Percentiles rank a stretch among this genome's conserved stretches.
phyloP scores from a whole-genome alignment of 164 flowering plant species.

The Vitis labrusca region DNA sequence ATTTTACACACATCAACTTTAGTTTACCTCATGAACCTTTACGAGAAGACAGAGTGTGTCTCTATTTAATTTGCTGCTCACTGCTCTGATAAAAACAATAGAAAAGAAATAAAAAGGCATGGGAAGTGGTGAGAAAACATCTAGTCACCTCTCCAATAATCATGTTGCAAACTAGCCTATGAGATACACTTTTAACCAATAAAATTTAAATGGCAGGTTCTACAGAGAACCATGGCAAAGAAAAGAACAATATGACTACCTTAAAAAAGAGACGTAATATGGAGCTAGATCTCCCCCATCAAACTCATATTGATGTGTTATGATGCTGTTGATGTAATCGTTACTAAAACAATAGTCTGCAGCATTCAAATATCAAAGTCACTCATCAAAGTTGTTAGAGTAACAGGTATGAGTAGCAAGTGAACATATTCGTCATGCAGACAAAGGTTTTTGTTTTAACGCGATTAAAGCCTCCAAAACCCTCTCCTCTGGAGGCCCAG shows the following conservation, averaged over 20 bases:
- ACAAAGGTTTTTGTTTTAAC: not conserved
- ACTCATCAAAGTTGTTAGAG: not conserved
- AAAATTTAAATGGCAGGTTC: no score
- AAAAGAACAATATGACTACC: constrained; percentile 26
- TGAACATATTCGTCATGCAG: not conserved
- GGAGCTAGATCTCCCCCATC: constrained; percentile 56
- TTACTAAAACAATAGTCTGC: constrained; percentile 79
- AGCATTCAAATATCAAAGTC: constrained; percentile 15
- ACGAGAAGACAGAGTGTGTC: constrained; percentile 69
- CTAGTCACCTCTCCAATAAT: not conserved
- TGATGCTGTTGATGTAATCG: constrained; percentile 57
- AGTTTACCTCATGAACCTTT: constrained; percentile 56
- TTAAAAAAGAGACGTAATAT: constrained; percentile 62
- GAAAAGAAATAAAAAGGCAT: constrained; percentile 1
- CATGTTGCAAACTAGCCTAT: not conserved
- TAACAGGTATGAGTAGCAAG: not conserved
- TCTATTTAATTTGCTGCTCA: constrained; percentile 54
- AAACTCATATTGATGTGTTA: constrained; percentile 48
- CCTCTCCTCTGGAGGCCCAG: not conserved
- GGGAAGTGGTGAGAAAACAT: constrained; percentile 9
- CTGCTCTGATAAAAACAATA: constrained; percentile 43
- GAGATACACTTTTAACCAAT: no score
- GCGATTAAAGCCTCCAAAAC: not conserved
- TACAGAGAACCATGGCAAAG: not conserved
- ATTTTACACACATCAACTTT: not conserved